Evolutionary conservation across 345 rosid genomes (phyloP).

Genomic region (Capsella bursapastoris): DNA sequence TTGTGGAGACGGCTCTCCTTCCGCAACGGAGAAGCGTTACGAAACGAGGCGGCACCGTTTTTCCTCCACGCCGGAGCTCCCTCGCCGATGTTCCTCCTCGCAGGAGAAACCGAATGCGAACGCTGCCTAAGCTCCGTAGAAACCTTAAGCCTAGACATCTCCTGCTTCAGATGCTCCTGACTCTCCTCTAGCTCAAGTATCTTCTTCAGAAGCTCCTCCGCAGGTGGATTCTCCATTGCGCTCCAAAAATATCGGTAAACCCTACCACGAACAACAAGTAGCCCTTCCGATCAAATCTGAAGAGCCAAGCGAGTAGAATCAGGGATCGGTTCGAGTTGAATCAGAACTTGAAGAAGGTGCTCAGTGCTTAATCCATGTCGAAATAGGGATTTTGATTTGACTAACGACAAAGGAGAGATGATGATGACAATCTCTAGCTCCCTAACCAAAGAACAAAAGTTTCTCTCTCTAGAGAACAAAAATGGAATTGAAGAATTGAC

Average conservation of each 20-base stretch:
- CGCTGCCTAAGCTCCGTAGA: constrained; percentile 59
- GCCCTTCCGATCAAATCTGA: constrained; percentile 22
- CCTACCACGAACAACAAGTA: background rate
- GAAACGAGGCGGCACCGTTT: constrained; percentile 64
- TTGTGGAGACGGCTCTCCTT: constrained; percentile 62
- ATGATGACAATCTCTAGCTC: constrained; percentile 25
- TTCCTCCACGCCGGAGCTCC: constrained; percentile 51
- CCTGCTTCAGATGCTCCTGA: constrained; percentile 75
- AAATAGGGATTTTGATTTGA: constrained; percentile 24
- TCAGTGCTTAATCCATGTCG: constrained; percentile 21
- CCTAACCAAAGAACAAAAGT: constrained; percentile 3
- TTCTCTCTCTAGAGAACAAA: constrained; percentile 12
- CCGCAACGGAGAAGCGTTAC: constrained; percentile 89
- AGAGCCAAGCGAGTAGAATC: constrained; percentile 33
- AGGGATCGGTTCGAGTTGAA: constrained; percentile 34
- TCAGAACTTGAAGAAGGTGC: constrained; percentile 35
- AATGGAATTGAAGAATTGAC: constrained; percentile 32
- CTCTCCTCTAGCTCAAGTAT: constrained; percentile 88
- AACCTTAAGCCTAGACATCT: constrained; percentile 77
- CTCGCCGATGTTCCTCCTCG: constrained; percentile 50
- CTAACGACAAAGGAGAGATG: background rate
- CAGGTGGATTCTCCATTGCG: constrained; percentile 69
- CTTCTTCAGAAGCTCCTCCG: constrained; percentile 82
- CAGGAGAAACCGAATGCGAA: constrained; percentile 83
- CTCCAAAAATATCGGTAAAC: background rate